phyloP scores from a whole-genome alignment of 2,329 filamentous ascomycete genomes.

The Aureobasidium sp. region DNA sequence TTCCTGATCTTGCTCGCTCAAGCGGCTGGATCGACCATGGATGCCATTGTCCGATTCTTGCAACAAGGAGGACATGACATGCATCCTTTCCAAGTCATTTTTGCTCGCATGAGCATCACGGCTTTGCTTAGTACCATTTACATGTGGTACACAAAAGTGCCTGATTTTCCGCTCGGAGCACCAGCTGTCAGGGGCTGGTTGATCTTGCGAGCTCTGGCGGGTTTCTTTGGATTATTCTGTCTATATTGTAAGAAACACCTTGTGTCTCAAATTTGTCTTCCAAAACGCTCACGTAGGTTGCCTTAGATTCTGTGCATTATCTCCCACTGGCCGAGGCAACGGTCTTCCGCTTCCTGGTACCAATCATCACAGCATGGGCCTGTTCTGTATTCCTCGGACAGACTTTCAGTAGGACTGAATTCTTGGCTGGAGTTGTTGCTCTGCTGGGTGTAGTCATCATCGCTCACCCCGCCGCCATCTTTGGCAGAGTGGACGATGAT shows the following conservation, averaged over 20 bases:
- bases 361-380: conserved; percentile 9
- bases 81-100: conserved; percentile 11
- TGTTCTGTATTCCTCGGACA: conserved; percentile 7
- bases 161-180: background rate
- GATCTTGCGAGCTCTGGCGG: background rate
- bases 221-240: conserved; percentile 7
- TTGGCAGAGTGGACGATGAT: background rate
- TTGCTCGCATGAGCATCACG: conserved; percentile 8
- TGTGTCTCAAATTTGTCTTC: background rate
- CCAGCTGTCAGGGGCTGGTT: background rate
- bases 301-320: conserved; percentile 4
- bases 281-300: background rate
- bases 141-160: conserved; percentile 2
- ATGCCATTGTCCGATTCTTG: conserved; percentile 9
- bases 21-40: conserved; percentile 3
- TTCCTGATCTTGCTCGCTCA: conserved; percentile 10
- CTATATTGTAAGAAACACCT: background rate
- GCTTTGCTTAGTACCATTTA: background rate
- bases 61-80: conserved; percentile 1
- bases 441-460: conserved; percentile 2
- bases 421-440: background rate
- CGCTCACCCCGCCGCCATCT: conserved; percentile 6
- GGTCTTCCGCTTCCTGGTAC: conserved; percentile 7
- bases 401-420: background rate
- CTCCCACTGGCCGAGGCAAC: conserved; percentile 7